Evolutionary conservation across 2,329 filamentous ascomycete species (phyloP).

Genomic region (Fusarium sp.): DNA sequence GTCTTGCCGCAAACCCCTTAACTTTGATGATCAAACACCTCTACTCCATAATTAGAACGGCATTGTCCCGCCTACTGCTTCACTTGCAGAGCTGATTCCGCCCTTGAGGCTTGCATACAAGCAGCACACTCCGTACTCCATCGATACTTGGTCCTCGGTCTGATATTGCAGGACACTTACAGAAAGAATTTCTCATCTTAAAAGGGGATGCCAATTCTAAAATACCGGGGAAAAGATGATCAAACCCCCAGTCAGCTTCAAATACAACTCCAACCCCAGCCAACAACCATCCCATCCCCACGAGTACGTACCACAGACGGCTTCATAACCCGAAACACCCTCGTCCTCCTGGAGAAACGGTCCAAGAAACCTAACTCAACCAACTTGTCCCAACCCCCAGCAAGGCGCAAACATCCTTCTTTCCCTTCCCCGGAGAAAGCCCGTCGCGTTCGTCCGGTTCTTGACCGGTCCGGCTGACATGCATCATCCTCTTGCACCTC

Average conservation of each 20-base stretch:
- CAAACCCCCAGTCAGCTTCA: background rate
- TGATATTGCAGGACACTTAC: background rate
- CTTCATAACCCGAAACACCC: slow-evolving; percentile 10
- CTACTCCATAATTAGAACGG: slow-evolving; percentile 18
- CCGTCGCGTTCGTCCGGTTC: background rate
- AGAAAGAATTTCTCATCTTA: slow-evolving; percentile 8
- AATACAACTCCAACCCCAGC: slow-evolving; percentile 10
- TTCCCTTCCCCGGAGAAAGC: slow-evolving; percentile 1
- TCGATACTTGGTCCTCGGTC: background rate
- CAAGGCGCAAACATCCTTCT: background rate
- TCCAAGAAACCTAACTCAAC: background rate
- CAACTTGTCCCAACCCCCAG: background rate
- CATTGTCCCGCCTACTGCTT: slow-evolving; percentile 21
- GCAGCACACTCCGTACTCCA: background rate
- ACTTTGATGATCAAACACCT: slow-evolving; percentile 35
- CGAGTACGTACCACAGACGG: slow-evolving; percentile 14
- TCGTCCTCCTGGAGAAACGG: slow-evolving; percentile 3
- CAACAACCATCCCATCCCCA: slow-evolving; percentile 12
- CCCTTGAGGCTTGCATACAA: background rate
- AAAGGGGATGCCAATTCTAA: slow-evolving; percentile 34
- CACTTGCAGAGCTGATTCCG: background rate
- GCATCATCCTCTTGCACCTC: background rate
- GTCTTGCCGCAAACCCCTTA: slow-evolving; percentile 29
- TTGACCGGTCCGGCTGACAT: slow-evolving; percentile 6
- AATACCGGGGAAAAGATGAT: slow-evolving; percentile 29